Conservation (phyloP, 768 basidiomycete genomes). For the Boletus rubroflammeus region DNA sequence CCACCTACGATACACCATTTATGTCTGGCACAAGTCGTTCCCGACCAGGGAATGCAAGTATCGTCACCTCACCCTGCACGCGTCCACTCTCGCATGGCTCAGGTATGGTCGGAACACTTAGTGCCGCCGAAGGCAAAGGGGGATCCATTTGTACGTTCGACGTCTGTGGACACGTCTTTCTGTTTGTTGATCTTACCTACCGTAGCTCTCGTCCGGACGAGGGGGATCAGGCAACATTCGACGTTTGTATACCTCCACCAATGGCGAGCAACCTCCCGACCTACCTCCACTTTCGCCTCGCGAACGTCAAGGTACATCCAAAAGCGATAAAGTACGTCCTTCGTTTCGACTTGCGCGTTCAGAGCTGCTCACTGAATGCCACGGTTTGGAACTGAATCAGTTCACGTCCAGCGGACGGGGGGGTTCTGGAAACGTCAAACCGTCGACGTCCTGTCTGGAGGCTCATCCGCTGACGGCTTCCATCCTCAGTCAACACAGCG, state of each 20-base stretch:
- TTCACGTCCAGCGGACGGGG: constrained; percentile 25
- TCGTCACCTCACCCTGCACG: background rate
- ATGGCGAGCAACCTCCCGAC: background rate
- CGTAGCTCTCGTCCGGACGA: constrained; percentile 20
- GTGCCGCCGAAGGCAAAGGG: background rate
- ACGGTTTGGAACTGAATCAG: background rate
- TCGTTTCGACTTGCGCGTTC: background rate
- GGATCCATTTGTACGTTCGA: constrained; percentile 13
- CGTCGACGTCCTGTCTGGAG: background rate
- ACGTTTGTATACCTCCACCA: background rate
- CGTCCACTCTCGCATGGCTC: constrained; percentile 9
- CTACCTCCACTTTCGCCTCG: background rate
- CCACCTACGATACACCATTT: constrained; percentile 12
- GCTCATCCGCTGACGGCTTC: constrained; percentile 23
- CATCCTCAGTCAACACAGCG: constrained; percentile 20
- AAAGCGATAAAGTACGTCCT: background rate
- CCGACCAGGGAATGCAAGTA: background rate
- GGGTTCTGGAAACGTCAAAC: constrained; percentile 25
- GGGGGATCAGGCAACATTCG: constrained; percentile 24
- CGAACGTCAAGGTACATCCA: background rate
- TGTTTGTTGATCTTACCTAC: background rate
- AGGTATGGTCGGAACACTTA: background rate
- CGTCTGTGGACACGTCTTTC: background rate
- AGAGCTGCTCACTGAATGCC: background rate
- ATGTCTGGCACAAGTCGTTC: constrained; percentile 6